phyloP scores from a whole-genome alignment of 768 basidiomycete species.

The Jaapia argillacea region DNA sequence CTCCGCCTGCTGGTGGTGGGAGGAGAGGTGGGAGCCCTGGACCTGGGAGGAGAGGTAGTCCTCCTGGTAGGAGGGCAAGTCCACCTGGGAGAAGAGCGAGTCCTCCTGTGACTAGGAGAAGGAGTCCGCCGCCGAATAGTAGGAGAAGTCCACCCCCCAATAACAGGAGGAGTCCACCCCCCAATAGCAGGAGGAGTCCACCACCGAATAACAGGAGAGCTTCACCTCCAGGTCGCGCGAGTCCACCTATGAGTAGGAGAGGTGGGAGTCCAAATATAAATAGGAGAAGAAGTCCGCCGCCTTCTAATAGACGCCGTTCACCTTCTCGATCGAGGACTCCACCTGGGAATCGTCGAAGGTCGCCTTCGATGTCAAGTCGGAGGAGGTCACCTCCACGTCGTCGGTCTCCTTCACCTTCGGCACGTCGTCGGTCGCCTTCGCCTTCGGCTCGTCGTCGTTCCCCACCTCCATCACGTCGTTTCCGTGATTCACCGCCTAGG shows the following conservation, averaged over 20 bases:
- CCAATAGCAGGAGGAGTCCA: too few relatives aligned
- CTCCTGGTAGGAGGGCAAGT: too few relatives aligned
- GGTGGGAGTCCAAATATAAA: not conserved
- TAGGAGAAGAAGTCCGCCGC: conserved; percentile 3
- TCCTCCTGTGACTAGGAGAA: too few relatives aligned
- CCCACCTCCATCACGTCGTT: not conserved
- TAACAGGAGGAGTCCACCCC: too few relatives aligned
- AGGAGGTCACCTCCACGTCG: conserved; percentile 14
- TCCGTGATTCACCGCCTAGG: not conserved
- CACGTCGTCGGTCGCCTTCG: conserved; percentile 16
- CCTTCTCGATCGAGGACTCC: conserved; percentile 28
- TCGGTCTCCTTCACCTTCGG: conserved; percentile 3
- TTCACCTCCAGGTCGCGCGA: too few relatives aligned
- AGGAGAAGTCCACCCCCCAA: too few relatives aligned
- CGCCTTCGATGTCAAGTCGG: conserved; percentile 31
- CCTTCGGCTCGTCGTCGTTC: conserved; percentile 17
- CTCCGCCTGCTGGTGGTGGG: too few relatives aligned
- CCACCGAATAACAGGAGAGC: too few relatives aligned
- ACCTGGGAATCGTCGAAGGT: conserved; percentile 26
- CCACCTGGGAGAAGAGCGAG: too few relatives aligned
- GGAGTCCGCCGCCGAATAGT: too few relatives aligned
- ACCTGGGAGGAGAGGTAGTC: too few relatives aligned
- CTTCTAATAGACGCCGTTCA: conserved; percentile 10
- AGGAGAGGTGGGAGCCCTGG: too few relatives aligned
- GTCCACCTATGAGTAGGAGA: not conserved